phyloP scores from a whole-genome alignment of 306 rosid genomes.

The Medicago lupulina region DNA sequence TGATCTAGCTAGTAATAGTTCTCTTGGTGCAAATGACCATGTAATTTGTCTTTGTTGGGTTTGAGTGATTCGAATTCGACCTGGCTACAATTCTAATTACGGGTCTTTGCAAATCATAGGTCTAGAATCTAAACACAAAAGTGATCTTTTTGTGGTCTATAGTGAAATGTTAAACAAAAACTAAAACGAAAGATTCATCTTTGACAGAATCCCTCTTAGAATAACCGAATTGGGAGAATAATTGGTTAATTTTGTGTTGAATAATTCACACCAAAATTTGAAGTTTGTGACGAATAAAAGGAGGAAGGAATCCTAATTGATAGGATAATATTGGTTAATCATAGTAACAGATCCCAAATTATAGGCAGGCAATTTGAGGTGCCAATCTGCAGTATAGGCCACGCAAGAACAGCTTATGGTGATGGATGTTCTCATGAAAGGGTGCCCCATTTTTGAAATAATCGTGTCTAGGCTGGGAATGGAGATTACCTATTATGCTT shows the following conservation, averaged over 20 bases:
- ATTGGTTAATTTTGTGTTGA: constrained; percentile 13
- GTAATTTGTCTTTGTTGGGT: constrained; percentile 3
- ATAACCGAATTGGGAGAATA: neutral
- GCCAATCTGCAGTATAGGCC: neutral
- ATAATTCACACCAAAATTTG: neutral
- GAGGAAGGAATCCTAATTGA: neutral
- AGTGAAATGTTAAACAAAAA: neutral
- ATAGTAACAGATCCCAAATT: neutral
- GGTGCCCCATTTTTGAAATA: neutral
- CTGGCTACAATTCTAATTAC: constrained; percentile 1
- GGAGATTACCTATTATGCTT: neutral
- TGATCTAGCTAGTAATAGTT: neutral
- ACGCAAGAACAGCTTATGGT: neutral
- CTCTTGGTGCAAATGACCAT: neutral
- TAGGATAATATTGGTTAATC: neutral
- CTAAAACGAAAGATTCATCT: neutral
- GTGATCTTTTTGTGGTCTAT: neutral
- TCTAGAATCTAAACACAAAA: neutral
- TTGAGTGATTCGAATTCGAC: neutral
- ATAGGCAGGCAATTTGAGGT: constrained; percentile 3
- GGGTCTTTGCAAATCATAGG: neutral
- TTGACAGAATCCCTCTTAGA: neutral
- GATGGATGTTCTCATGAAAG: neutral
- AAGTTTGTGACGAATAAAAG: neutral
- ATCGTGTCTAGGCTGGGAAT: neutral